Percentiles rank a stretch among this genome's conserved stretches.
Evolutionary conservation across 805 yeast genomes (phyloP).

Genomic region (Saccharomycopsis sp.): DNA sequence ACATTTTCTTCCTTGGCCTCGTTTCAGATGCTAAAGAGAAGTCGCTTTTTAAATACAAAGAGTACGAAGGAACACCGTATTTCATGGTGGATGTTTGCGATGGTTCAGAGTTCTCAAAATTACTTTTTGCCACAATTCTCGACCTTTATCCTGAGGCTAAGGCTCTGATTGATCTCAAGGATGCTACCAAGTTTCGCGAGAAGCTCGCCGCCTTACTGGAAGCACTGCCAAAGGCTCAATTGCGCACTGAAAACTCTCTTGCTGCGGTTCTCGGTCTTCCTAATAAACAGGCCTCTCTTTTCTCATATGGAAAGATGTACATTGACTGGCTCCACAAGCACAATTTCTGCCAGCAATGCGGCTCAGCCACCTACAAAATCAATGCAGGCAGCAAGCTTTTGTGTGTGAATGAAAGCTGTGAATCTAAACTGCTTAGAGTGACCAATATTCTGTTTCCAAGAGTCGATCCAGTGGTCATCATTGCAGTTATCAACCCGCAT

Average conservation of each 20-base stretch:
- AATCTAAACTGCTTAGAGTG: conserved; percentile 39
- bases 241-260: background rate
- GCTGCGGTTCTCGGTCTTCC: conserved; percentile 21
- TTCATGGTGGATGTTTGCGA: conserved; percentile 54
- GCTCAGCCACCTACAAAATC: conserved; percentile 50
- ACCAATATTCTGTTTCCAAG: conserved; percentile 86
- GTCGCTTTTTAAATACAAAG: conserved; percentile 29
- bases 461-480: conserved; percentile 83
- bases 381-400: conserved; percentile 60
- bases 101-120: background rate
- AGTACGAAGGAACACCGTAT: conserved; percentile 56
- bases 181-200: conserved; percentile 11
- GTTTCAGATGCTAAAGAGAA: conserved; percentile 25
- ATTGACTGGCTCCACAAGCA: conserved; percentile 78
- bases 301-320: conserved; percentile 77
- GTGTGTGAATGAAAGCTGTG: conserved; percentile 37
- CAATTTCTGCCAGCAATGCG: conserved; percentile 84
- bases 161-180: conserved; percentile 2
- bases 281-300: conserved; percentile 52
- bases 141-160: conserved; percentile 19
- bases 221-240: conserved; percentile 23
- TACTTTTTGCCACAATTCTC: background rate
- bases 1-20: conserved; percentile 36
- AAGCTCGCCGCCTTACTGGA: conserved; percentile 1
- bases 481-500: conserved; percentile 61